Evolutionary conservation across 2,329 filamentous ascomycete genomes (phyloP).

Genomic region (Talaromyces sp.): DNA sequence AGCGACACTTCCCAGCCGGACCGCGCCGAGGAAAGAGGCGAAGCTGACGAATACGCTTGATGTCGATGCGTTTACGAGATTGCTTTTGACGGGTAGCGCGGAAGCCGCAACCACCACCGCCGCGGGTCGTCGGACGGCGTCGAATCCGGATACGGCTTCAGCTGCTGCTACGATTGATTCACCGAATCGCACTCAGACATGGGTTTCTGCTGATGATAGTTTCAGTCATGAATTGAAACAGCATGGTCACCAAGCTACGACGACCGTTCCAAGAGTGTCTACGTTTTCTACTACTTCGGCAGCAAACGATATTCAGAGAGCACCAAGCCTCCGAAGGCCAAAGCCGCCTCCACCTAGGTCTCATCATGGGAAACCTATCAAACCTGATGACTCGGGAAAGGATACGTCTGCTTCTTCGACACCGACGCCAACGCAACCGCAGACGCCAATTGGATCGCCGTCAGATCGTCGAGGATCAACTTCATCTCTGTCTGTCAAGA

Average conservation of each 20-base stretch:
- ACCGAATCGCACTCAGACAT: not conserved
- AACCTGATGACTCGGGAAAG: conserved; percentile 35
- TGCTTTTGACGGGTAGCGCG: conserved; percentile 71
- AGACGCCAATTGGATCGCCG: conserved; percentile 1
- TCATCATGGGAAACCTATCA: conserved; percentile 74
- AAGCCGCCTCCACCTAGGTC: conserved; percentile 73
- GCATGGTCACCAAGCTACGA: not conserved
- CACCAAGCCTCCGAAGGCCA: conserved; percentile 50
- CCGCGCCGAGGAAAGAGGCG: not conserved
- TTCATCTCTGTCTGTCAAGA: conserved; percentile 55
- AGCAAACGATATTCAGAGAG: conserved; percentile 43
- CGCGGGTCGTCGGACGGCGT: not conserved
- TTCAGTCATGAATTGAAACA: not conserved
- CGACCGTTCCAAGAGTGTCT: conserved; percentile 34
- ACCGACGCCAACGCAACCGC: not conserved
- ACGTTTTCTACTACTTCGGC: conserved; percentile 44
- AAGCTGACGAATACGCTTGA: conserved; percentile 54
- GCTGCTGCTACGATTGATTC: not conserved
- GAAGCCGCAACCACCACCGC: conserved; percentile 24
- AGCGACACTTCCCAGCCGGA: not conserved
- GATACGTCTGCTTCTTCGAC: not conserved
- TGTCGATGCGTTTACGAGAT: conserved; percentile 72
- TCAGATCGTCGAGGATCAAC: conserved; percentile 53
- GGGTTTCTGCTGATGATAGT: not conserved
- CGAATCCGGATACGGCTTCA: conserved; percentile 14